A percentile compares a stretch with the other conserved stretches of the same genome.
These are phyloP conservation scores for Scedosporium apiospermum DNA, from an alignment of 2,329 filamentous ascomycete species.

Conservation along the genomic window DNA sequence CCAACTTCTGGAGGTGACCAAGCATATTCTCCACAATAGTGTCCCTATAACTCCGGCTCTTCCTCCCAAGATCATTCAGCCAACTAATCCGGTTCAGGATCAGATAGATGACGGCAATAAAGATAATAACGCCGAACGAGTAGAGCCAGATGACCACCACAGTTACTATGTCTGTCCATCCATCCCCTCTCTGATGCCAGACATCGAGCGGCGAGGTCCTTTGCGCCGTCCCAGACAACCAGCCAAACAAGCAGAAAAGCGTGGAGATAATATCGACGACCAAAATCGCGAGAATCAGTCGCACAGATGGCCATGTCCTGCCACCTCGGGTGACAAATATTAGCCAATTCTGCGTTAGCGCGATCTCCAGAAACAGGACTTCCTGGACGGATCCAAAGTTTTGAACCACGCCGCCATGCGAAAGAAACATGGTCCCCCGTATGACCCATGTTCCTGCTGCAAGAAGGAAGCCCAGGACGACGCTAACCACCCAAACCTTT, in stretches of 20 bases:
- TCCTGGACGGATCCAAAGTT: slow-evolving; percentile 67
- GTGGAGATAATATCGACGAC: slow-evolving; percentile 63
- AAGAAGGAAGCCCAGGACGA: slow-evolving; percentile 58
- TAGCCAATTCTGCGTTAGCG: slow-evolving; percentile 68
- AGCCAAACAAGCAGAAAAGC: slow-evolving; percentile 67
- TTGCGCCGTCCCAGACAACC: slow-evolving; percentile 48
- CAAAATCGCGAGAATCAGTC: slow-evolving; percentile 61
- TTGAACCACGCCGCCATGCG: slow-evolving; percentile 63
- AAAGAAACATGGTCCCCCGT: slow-evolving; percentile 59
- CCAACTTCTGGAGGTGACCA: slow-evolving; percentile 53
- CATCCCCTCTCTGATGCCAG: slow-evolving; percentile 26
- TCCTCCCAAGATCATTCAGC: slow-evolving; percentile 54
- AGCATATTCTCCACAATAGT: slow-evolving; percentile 59
- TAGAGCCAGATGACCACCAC: slow-evolving; percentile 57
- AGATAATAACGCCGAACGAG: slow-evolving; percentile 56
- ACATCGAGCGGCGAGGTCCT: slow-evolving; percentile 20
- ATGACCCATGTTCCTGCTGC: slow-evolving; percentile 65
- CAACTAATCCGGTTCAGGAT: slow-evolving; percentile 48
- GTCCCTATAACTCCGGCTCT: slow-evolving; percentile 51
- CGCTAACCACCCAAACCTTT: slow-evolving; percentile 71
- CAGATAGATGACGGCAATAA: slow-evolving; percentile 57
- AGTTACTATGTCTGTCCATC: slow-evolving; percentile 43
- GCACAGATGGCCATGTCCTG: slow-evolving; percentile 65
- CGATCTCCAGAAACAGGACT: slow-evolving; percentile 65
- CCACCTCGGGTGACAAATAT: slow-evolving; percentile 69